Conservation (phyloP, 805 yeast species). For the Jamesozyma jinghongensis region DNA sequence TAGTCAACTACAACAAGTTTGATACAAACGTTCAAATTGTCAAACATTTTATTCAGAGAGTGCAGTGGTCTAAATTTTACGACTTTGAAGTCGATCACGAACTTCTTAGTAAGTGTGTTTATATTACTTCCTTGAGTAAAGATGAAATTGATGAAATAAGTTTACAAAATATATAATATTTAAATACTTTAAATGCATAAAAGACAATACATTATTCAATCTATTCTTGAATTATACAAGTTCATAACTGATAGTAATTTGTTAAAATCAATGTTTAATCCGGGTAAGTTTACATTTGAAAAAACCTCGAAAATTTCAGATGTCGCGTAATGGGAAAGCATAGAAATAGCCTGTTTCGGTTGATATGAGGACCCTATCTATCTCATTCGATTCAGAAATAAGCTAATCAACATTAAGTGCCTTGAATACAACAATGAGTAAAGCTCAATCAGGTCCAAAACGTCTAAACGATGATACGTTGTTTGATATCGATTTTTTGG, state of each 20-base stretch:
- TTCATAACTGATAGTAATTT: too few relatives aligned
- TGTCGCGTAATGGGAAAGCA: too few relatives aligned
- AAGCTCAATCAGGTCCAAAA: neutral
- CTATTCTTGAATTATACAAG: too few relatives aligned
- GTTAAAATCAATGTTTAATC: too few relatives aligned
- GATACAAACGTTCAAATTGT: conserved; percentile 68
- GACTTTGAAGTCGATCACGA: conserved; percentile 47
- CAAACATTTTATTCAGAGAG: conserved; percentile 65
- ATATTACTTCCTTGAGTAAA: conserved; percentile 62
- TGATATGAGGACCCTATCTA: too few relatives aligned
- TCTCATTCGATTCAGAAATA: too few relatives aligned
- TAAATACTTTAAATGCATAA: neutral
- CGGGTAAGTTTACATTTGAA: too few relatives aligned
- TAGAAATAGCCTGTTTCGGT: too few relatives aligned
- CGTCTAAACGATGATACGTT: conserved; percentile 25
- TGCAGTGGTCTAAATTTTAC: conserved; percentile 78
- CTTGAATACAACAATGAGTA: too few relatives aligned
- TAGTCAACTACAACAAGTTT: conserved; percentile 73
- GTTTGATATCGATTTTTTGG: conserved; percentile 35
- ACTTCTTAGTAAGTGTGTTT: conserved; percentile 72
- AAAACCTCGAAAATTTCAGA: too few relatives aligned
- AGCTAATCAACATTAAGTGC: too few relatives aligned
- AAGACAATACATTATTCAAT: neutral
- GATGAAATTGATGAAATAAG: conserved; percentile 42
- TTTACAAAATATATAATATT: neutral